Evolutionary conservation across 352 stramenopile species (phyloP).

Genomic region (Globisporangium nunn): DNA sequence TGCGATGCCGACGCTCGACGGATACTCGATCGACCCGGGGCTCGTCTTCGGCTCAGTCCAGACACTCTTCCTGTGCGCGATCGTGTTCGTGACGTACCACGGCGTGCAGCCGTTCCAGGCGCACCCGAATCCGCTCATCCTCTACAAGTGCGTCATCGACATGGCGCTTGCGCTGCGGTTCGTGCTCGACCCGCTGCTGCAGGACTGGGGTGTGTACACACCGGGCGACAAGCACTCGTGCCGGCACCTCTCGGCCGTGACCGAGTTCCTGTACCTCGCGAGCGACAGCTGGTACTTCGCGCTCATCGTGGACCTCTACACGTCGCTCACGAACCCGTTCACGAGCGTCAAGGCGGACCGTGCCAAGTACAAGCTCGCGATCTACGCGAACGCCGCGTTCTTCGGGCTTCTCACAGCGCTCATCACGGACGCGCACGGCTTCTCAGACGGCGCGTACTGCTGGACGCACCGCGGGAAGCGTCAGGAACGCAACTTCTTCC

Average conservation of each 20-base stretch:
- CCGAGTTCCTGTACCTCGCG: conserved; percentile 71
- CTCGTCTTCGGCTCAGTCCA: conserved; percentile 72
- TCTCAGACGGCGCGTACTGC: conserved; percentile 73
- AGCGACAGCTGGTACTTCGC: conserved; percentile 84
- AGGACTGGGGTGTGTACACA: conserved; percentile 41
- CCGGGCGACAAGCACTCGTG: conserved; percentile 26
- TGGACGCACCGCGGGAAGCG: conserved; percentile 59
- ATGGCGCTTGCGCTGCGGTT: conserved; percentile 65
- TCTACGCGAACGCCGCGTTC: conserved; percentile 35
- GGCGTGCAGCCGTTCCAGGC: conserved; percentile 67
- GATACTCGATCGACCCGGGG: conserved; percentile 75
- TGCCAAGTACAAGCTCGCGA: conserved; percentile 45
- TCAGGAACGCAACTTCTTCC: conserved; percentile 52
- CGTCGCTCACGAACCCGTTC: conserved; percentile 80
- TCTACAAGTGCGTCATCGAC: conserved; percentile 79
- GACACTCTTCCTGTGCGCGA: conserved; percentile 56
- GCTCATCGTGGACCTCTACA: conserved; percentile 67
- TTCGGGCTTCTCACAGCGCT: conserved; percentile 32
- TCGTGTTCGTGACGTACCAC: conserved; percentile 78
- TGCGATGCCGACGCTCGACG: conserved; percentile 49
- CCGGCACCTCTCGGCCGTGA: conserved; percentile 55
- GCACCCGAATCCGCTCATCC: conserved; percentile 79
- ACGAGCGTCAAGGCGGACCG: conserved; percentile 70
- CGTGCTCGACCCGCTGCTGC: conserved; percentile 57
- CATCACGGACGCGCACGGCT: conserved; percentile 34